These are phyloP conservation scores for Apophysomyces ossiformis DNA, from an alignment of 371 early-diverging fungal species.

Conservation along the genomic window DNA sequence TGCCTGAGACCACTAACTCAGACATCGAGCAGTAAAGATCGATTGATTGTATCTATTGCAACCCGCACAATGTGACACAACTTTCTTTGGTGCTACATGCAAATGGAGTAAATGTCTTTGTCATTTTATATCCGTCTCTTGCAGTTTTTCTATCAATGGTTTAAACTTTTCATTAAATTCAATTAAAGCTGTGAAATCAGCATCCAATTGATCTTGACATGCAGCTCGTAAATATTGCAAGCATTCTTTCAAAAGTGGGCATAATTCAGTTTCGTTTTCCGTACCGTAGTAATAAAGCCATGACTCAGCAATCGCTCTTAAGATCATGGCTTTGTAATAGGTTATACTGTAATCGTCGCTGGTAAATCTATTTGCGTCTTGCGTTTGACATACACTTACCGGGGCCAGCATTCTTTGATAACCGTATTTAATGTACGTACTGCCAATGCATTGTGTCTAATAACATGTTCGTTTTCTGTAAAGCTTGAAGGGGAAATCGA, in stretches of 20 bases:
- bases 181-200: background rate
- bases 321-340: conserved; percentile 24
- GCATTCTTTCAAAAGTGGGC: conserved; percentile 17
- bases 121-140: background rate
- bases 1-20: too few species aligned
- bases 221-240: conserved; percentile 3
- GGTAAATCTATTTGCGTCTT: background rate
- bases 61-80: too few species aligned
- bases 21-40: too few species aligned
- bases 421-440: conserved; percentile 21
- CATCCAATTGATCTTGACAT: background rate
- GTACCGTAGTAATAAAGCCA: conserved; percentile 28
- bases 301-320: conserved; percentile 29
- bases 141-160: background rate
- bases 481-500: background rate
- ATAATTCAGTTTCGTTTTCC: conserved; percentile 20
- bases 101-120: background rate
- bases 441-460: conserved; percentile 21
- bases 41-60: too few species aligned
- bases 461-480: background rate
- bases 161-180: conserved; percentile 5
- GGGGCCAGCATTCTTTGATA: conserved; percentile 42
- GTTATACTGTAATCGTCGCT: conserved; percentile 22
- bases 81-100: background rate
- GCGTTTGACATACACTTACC: conserved; percentile 21